Base-by-base conservation (phyloP, 495 filamentous ascomycete species). In the Aspergillus ostianus region DNA sequence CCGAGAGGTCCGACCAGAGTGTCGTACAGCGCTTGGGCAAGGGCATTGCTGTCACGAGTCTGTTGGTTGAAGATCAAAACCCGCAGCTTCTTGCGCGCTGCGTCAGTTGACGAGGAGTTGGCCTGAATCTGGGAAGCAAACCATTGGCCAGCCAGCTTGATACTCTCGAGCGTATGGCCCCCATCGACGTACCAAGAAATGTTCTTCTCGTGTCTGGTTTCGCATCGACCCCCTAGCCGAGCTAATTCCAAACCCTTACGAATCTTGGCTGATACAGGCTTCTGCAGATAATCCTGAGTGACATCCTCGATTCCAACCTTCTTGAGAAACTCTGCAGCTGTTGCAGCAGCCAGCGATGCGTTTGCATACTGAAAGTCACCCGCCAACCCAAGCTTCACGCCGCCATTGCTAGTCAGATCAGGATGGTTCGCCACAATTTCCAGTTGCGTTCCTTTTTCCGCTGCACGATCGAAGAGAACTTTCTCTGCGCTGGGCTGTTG, bases 41-140 rank as follows among this genome's bases (percentile, higher is more conserved):
- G 75, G 12, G 82, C 77, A 27, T 72, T 72, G 55, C 92, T 90
- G 54, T 88, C 82, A 18, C 93, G 87, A 12, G 88, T 91, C 68
- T 97, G 93, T 66, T 98, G 94, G 74, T 98, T 98, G 82, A 98
- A 98, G 53, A 98, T 85, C 55, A 98, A 77, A 53, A 92, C 85
- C n/a, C 86, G 80, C 10, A 68, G 68, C 66, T 64, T 77, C 64
- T 72, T 70, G 50, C 56, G 71, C 45, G 58, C 70, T 57, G 66
- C 68, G 70, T 75, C 79, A 72, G 59, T 68, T 58, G 54, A 76
- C 65, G 65, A 95, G 64, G 53, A 77, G 57, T 73, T 71, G 51
- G 69, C 68, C 6, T 69, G 60, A 46, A 84, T 77, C 47, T 83
- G 77, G 6, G 77, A 79, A 4, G 82, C 82, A 64, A 97, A 97